phyloP scores from a whole-genome alignment of 1,139 yeast species.

The Blastobotrys malaysiensis region DNA sequence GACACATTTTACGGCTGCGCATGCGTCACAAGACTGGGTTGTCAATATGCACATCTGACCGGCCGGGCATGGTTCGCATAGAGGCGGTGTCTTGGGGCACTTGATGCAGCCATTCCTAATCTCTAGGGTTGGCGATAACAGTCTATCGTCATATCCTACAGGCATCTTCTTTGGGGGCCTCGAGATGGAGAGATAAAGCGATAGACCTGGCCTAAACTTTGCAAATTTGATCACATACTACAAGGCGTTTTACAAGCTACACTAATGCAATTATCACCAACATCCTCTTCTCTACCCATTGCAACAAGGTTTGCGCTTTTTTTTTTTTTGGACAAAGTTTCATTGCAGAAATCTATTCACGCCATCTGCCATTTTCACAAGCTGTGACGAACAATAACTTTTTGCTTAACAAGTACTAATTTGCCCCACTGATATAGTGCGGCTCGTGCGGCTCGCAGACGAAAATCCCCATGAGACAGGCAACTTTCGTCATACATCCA shows the following conservation, averaged over 20 bases:
- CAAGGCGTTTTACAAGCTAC: not conserved
- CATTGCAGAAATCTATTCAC: not conserved
- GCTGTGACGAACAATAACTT: not conserved
- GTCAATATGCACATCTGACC: constrained; percentile 32
- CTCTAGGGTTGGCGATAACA: not conserved
- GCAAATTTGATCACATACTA: not conserved
- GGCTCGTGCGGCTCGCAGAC: no score
- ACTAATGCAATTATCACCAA: not conserved
- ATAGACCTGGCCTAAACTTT: not conserved
- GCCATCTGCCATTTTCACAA: not conserved
- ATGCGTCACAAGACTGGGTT: constrained; percentile 49
- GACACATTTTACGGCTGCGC: constrained; percentile 38
- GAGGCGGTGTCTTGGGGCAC: constrained; percentile 10
- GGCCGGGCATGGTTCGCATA: constrained; percentile 17
- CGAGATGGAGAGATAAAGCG: not conserved
- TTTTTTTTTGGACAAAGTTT: not conserved
- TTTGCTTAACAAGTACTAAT: no score
- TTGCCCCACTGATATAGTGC: no score
- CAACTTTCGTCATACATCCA: no score
- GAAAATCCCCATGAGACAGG: no score
- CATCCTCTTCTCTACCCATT: not conserved
- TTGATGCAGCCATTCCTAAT: constrained; percentile 4
- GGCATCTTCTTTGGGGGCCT: not conserved
- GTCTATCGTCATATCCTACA: not conserved
- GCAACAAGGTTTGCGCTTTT: not conserved